These are phyloP conservation scores for Cantharellus anzutake DNA, from an alignment of 768 basidiomycete species.

Conservation along the genomic window DNA sequence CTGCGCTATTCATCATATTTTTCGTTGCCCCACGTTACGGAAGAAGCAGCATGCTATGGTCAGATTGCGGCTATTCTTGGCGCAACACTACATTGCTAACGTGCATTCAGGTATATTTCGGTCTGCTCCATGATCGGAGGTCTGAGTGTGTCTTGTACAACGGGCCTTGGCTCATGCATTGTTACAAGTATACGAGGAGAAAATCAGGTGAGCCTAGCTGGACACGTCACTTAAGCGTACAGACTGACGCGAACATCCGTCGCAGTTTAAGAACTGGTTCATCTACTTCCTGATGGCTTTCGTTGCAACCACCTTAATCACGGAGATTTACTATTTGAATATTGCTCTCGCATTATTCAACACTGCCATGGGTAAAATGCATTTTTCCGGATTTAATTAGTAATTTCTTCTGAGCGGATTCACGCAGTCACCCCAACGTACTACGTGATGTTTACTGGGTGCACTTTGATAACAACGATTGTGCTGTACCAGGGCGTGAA, in stretches of 20 bases:
- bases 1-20: slow-evolving; percentile 53
- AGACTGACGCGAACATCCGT: not conserved
- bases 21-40: slow-evolving; percentile 74
- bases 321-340: slow-evolving; percentile 90
- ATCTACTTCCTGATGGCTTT: slow-evolving; percentile 48
- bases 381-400: too few relatives aligned
- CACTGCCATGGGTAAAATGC: too few relatives aligned
- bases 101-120: not conserved
- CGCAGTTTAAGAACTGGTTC: slow-evolving; percentile 80
- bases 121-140: slow-evolving; percentile 47
- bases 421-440: slow-evolving; percentile 18
- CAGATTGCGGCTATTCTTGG: slow-evolving; percentile 30
- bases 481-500: slow-evolving; percentile 29
- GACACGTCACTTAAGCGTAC: too few relatives aligned
- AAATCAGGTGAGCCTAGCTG: slow-evolving; percentile 36
- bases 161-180: slow-evolving; percentile 68
- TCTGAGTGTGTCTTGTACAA: slow-evolving; percentile 83
- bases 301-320: slow-evolving; percentile 23
- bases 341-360: slow-evolving; percentile 53
- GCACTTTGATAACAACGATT: slow-evolving; percentile 21
- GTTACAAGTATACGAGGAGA: slow-evolving; percentile 57
- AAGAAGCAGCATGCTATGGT: slow-evolving; percentile 86
- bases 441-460: slow-evolving; percentile 24
- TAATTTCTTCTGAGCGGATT: too few relatives aligned
- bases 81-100: not conserved